These are phyloP conservation scores for Geotrichum bryndzae DNA, from an alignment of 1,139 yeast genomes.

Conservation along the genomic window DNA sequence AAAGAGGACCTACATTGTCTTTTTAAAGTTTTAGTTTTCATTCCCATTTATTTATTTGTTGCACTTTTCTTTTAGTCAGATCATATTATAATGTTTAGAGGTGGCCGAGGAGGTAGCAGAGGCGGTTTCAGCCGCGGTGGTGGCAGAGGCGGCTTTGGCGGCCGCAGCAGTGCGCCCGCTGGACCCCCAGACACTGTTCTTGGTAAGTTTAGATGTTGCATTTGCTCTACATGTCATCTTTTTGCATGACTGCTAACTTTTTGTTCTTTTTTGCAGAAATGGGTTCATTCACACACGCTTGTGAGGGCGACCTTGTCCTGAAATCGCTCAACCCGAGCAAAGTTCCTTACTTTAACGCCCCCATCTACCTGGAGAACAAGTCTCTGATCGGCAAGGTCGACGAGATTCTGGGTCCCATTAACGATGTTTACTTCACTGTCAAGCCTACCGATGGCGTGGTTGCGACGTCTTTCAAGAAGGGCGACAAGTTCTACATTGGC, in stretches of 20 bases:
- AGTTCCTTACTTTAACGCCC: slow-evolving; percentile 98
- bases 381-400: slow-evolving; percentile 96
- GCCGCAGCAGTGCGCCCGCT: slow-evolving; percentile 37
- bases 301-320: slow-evolving; percentile 97
- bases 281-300: slow-evolving; percentile 87
- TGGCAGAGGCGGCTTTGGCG: slow-evolving; percentile 47
- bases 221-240: not conserved
- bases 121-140: slow-evolving; percentile 37
- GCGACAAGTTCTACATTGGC: slow-evolving; percentile 93
- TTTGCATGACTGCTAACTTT: not conserved
- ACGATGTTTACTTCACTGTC: slow-evolving; percentile 93
- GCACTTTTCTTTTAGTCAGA: not conserved
- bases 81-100: slow-evolving; percentile 27
- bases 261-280: slow-evolving; percentile 52
- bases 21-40: not conserved
- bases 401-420: slow-evolving; percentile 94
- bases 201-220: slow-evolving; percentile 28
- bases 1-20: not conserved
- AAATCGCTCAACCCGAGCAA: slow-evolving; percentile 80
- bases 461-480: slow-evolving; percentile 86
- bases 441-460: slow-evolving; percentile 95
- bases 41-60: not conserved
- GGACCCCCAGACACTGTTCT: slow-evolving; percentile 85
- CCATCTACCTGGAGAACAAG: slow-evolving; percentile 87
- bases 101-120: slow-evolving; percentile 44